Evolutionary conservation across 768 basidiomycete species (phyloP).

Genomic region (Suillus paluster): DNA sequence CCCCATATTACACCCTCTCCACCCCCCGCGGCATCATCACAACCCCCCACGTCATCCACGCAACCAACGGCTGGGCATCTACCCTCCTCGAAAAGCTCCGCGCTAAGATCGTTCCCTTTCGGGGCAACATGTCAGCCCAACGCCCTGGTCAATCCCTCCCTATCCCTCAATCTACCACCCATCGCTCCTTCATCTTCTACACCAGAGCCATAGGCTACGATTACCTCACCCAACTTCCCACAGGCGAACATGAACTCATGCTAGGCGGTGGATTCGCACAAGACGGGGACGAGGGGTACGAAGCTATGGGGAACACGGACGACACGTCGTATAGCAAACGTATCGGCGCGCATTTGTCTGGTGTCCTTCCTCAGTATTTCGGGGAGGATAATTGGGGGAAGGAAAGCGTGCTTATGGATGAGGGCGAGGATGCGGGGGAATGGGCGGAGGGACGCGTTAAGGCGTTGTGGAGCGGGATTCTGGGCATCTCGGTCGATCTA

Average conservation of each 20-base stretch:
- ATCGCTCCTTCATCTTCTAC: conserved; percentile 63
- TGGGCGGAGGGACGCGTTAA: conserved; percentile 55
- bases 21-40: conserved; percentile 65
- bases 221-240: conserved; percentile 68
- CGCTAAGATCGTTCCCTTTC: conserved; percentile 62
- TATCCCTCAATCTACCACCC: conserved; percentile 35
- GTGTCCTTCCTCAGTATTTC: conserved; percentile 59
- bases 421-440: neutral
- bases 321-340: conserved; percentile 38
- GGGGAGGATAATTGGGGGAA: conserved; percentile 47
- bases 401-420: conserved; percentile 26
- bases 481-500: conserved; percentile 64
- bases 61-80: conserved; percentile 83
- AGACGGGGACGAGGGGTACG: conserved; percentile 32
- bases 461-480: conserved; percentile 64
- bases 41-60: conserved; percentile 74
- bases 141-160: conserved; percentile 46
- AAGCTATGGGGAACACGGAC: conserved; percentile 44
- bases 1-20: conserved; percentile 51
- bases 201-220: conserved; percentile 51
- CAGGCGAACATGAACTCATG: conserved; percentile 55
- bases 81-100: conserved; percentile 70
- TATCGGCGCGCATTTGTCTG: conserved; percentile 43
- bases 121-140: conserved; percentile 69
- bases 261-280: conserved; percentile 61